Conservation (phyloP, 2,329 filamentous ascomycete species). For the Tolypocladium ophioglossoides region DNA sequence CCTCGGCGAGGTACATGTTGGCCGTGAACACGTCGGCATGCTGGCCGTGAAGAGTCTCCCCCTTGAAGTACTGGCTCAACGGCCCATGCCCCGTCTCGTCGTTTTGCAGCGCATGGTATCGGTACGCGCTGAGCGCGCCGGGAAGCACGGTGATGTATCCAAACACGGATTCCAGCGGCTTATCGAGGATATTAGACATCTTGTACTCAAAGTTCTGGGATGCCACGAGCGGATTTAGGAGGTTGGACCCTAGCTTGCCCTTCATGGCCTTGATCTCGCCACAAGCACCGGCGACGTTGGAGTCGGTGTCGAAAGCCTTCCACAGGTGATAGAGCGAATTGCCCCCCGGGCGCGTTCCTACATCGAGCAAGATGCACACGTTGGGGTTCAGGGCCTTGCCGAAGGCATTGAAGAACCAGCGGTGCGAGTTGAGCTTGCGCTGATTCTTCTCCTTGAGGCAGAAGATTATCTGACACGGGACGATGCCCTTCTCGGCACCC, state of each 20-base stretch:
- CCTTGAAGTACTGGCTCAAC: conserved; percentile 97
- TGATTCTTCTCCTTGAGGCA: conserved; percentile 96
- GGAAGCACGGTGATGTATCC: conserved; percentile 97
- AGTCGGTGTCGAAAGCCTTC: conserved; percentile 98
- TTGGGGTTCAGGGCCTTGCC: conserved; percentile 88
- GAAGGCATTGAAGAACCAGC: conserved; percentile 99
- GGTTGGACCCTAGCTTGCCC: conserved; percentile 68
- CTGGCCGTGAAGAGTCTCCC: conserved; percentile 90
- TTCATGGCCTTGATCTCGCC: conserved; percentile 98
- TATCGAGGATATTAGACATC: conserved; percentile 98
- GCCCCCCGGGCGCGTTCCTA: conserved; percentile 81
- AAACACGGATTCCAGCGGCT: conserved; percentile 92
- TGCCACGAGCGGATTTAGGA: conserved; percentile 89
- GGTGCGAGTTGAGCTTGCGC: conserved; percentile 95
- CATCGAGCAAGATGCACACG: conserved; percentile 91
- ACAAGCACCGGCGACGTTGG: conserved; percentile 91
- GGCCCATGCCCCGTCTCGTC: conserved; percentile 93
- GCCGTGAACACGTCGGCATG: conserved; percentile 96
- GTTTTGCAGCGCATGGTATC: conserved; percentile 93
- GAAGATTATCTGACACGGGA: conserved; percentile 96
- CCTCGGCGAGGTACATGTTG: conserved; percentile 89
- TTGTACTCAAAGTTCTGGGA: conserved; percentile 99
- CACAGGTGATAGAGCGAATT: conserved; percentile 95
- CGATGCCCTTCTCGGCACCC: conserved; percentile 96
- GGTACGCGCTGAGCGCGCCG: conserved; percentile 87